Evolutionary conservation across 495 filamentous ascomycete species (phyloP), one percentile per base, ranked within the genome.

Genomic region (Penicillium turbatum): DNA sequence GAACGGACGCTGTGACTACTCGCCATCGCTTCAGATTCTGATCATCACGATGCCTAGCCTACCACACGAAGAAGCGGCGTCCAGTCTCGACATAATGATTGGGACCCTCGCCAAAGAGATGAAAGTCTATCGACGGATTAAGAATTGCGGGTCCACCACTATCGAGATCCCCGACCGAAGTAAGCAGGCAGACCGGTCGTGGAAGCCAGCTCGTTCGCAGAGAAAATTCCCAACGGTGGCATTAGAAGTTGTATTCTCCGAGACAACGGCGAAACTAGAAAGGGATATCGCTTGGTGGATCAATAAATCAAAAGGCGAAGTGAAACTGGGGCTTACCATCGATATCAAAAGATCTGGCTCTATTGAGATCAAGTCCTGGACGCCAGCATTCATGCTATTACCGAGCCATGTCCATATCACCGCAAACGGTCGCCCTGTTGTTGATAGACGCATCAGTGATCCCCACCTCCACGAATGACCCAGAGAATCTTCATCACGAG

Each of bases 271-370:
- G 17, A 53, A 53, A 15, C 13, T 43, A 8, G 50, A 53, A 7
- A 43, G 26, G 19, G 41, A 53, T 2, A 38, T 53, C 17, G 30
- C 50, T 45, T 45, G 41, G 41, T 53, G 40, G 50, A 53, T 53
- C 30, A 53, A 53, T 16, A 39, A 7, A 34, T 46, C 40, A 8
- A 27, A 45, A 1, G 40, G 49, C 12, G 48, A 41, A 21, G 48
- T 51, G 27, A 41, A 15, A 42, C 41, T 51, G 48, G 48, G 48
- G 13, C 24, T 51, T 12, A 51, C 27, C 2, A 8, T 51, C 37
- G 36, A 51, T 7, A 51, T 51, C n/a, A 51, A 51, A 51, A 1
- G 12, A 39, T 38, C 36, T 3, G 5, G 6, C 7, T 38, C 7
- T 2, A 38, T 38, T 38, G 36, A 38, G 16, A 38, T 38, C 36